Conservation (phyloP, 1,139 yeast genomes). For the Hansenula sp. region DNA sequence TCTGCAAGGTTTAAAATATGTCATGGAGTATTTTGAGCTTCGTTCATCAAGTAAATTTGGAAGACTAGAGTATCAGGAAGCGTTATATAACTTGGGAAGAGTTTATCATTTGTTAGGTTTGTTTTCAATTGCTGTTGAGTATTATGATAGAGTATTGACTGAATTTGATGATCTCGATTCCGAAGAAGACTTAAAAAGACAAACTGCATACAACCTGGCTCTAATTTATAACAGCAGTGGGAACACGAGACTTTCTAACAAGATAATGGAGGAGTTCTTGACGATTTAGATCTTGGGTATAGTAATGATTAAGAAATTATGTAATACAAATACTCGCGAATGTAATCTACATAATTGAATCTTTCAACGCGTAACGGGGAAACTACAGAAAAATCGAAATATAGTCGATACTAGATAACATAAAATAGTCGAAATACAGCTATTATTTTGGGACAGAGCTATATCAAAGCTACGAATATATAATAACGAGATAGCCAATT, state of each 20-base stretch:
- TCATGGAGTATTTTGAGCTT: slow-evolving; percentile 64
- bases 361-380: too few species aligned
- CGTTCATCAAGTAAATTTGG: slow-evolving; percentile 31
- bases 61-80: slow-evolving; percentile 64
- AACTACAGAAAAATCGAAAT: too few species aligned
- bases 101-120: slow-evolving; percentile 82
- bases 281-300: too few species aligned
- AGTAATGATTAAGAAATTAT: not conserved
- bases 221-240: slow-evolving; percentile 75
- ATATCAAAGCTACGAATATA: too few species aligned
- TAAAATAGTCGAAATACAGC: too few species aligned
- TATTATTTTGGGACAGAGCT: too few species aligned
- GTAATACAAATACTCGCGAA: not conserved
- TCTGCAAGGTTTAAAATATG: slow-evolving; percentile 77
- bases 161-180: slow-evolving; percentile 24
- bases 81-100: slow-evolving; percentile 78
- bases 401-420: too few species aligned
- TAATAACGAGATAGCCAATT: too few species aligned
- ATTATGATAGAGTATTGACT: slow-evolving; percentile 61
- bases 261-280: slow-evolving; percentile 60
- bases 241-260: slow-evolving; percentile 58
- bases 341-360: too few species aligned
- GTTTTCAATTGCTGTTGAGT: slow-evolving; percentile 63
- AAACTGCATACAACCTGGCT: slow-evolving; percentile 82
- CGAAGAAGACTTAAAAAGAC: slow-evolving; percentile 51